phyloP scores from a whole-genome alignment of 1,139 yeast genomes.

The Yamadazyma trypodendri region DNA sequence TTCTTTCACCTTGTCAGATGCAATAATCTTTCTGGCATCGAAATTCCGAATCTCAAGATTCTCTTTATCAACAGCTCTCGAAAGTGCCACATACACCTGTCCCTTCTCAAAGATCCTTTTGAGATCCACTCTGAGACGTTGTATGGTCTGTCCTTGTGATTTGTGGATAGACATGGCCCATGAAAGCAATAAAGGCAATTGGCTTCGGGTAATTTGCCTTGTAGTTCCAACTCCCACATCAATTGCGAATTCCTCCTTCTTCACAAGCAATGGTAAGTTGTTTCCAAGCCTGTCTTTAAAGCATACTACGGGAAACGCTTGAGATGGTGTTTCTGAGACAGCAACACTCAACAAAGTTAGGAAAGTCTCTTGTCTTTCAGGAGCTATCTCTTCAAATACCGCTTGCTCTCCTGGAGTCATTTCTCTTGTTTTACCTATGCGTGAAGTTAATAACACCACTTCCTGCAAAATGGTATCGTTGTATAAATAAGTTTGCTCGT shows the following conservation, averaged over 20 bases:
- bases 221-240: constrained; percentile 13
- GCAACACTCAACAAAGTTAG: constrained; percentile 34
- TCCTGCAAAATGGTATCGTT: constrained; percentile 22
- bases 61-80: constrained; percentile 80
- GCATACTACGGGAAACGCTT: constrained; percentile 54
- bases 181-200: constrained; percentile 72
- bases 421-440: constrained; percentile 20
- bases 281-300: constrained; percentile 42
- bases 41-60: constrained; percentile 74
- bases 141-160: constrained; percentile 88
- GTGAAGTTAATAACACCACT: constrained; percentile 24
- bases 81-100: constrained; percentile 86
- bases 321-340: constrained; percentile 22
- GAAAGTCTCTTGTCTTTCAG: constrained; percentile 25
- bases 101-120: constrained; percentile 75
- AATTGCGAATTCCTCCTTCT: constrained; percentile 71
- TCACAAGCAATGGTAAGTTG: constrained; percentile 45
- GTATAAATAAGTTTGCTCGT: constrained; percentile 22
- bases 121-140: constrained; percentile 73
- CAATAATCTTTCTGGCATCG: constrained; percentile 57
- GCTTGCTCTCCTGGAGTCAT: constrained; percentile 45
- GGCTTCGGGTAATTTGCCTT: constrained; percentile 43
- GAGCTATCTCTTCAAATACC: constrained; percentile 26
- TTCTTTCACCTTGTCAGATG: constrained; percentile 61
- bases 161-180: constrained; percentile 93